phyloP scores from a whole-genome alignment of 2,329 filamentous ascomycete species.

The Ophiostoma quercus region DNA sequence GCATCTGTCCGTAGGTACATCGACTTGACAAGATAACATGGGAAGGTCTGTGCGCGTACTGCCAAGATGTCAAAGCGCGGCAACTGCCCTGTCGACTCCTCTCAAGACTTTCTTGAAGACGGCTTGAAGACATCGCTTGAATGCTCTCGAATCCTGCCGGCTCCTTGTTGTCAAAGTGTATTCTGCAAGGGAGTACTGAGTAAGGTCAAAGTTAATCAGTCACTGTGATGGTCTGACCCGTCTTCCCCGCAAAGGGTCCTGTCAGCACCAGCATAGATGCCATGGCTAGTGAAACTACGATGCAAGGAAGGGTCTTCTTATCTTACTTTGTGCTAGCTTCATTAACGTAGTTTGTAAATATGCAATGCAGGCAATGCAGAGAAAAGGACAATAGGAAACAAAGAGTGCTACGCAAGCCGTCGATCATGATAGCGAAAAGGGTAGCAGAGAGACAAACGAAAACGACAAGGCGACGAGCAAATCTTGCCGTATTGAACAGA shows the following conservation, averaged over 20 bases:
- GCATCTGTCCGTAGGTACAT: background rate
- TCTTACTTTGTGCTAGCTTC: background rate
- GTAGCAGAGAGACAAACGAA: background rate
- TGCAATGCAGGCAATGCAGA: background rate
- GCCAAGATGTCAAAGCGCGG: conserved; percentile 6
- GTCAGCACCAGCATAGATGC: background rate
- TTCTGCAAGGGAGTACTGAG: background rate
- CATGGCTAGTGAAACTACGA: background rate
- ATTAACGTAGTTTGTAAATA: background rate
- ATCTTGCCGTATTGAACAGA: background rate
- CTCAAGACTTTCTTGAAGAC: background rate
- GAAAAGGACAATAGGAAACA: background rate
- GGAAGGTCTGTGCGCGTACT: background rate
- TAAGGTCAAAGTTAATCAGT: background rate
- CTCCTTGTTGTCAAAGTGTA: background rate
- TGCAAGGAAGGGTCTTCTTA: background rate
- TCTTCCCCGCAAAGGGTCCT: background rate
- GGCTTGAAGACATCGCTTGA: background rate
- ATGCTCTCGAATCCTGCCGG: background rate
- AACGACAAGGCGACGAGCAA: background rate
- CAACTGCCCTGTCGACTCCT: background rate
- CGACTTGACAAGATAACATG: background rate
- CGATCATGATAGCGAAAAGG: background rate
- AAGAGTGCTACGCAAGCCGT: background rate
- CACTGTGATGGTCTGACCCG: background rate